Percentiles rank a stretch among this genome's conserved stretches.
Evolutionary conservation across 2,329 filamentous ascomycete species (phyloP).

Genomic region (Claviceps arundinis): DNA sequence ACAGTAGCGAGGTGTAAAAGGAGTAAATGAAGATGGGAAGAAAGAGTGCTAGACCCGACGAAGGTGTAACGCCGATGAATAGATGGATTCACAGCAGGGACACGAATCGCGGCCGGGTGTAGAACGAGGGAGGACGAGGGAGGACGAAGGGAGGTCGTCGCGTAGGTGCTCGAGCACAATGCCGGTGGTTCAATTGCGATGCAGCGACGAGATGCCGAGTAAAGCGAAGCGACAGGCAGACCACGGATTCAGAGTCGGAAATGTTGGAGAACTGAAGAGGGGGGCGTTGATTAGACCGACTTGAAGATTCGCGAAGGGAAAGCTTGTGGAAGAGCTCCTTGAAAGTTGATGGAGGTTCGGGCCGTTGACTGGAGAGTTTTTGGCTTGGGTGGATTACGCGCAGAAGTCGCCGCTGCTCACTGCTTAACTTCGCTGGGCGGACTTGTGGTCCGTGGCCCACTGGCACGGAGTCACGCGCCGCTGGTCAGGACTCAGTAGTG

Average conservation of each 20-base stretch:
- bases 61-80: not conserved
- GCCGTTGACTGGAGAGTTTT: too few relatives aligned
- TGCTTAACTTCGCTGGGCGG: too few relatives aligned
- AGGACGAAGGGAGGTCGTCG: not conserved
- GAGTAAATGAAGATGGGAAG: not conserved
- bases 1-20: not conserved
- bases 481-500: too few relatives aligned
- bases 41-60: slow-evolving; percentile 1
- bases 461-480: too few relatives aligned
- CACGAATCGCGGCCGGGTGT: not conserved
- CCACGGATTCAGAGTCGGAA: slow-evolving; percentile 2
- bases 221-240: slow-evolving; percentile 2
- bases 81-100: not conserved
- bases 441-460: too few relatives aligned
- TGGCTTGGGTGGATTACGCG: too few relatives aligned
- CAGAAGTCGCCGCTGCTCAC: too few relatives aligned
- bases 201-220: slow-evolving; percentile 4
- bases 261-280: not conserved
- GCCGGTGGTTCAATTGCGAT: slow-evolving; percentile 1
- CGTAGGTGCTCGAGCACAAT: not conserved
- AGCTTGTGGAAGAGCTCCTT: not conserved
- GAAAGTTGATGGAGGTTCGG: not conserved
- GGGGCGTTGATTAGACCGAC: not conserved
- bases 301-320: not conserved
- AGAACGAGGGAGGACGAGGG: not conserved